Percentiles rank a stretch among this genome's conserved stretches.
Conservation (phyloP, 352 stramenopile species). For the Saprolegnia diclina region DNA sequence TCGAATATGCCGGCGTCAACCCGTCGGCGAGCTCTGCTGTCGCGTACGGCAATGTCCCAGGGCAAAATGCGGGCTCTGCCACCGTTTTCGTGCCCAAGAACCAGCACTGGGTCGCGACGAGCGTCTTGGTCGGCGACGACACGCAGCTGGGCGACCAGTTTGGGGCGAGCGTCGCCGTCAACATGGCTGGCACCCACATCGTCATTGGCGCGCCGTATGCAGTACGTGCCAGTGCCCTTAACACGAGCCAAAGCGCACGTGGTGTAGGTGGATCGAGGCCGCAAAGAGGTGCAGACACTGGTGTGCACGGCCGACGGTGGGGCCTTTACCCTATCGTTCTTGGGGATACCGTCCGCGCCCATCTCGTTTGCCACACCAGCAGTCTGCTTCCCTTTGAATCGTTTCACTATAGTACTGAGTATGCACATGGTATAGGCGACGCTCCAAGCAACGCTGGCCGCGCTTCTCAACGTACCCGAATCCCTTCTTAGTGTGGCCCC, state of each 20-base stretch:
- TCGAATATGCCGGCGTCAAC: constrained; percentile 24
- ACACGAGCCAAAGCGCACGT: neutral
- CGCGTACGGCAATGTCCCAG: constrained; percentile 30
- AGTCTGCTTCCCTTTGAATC: constrained; percentile 1
- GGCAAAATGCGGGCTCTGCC: constrained; percentile 48
- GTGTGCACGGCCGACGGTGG: constrained; percentile 69
- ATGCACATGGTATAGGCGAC: constrained; percentile 30
- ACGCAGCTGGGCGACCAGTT: constrained; percentile 65
- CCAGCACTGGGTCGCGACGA: constrained; percentile 74
- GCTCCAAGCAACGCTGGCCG: constrained; percentile 47
- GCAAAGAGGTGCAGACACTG: constrained; percentile 66
- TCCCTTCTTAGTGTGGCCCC: constrained; percentile 50
- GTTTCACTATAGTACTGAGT: neutral
- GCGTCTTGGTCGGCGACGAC: constrained; percentile 46
- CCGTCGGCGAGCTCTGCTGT: constrained; percentile 11
- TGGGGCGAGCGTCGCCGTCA: constrained; percentile 62
- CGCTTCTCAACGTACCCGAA: constrained; percentile 49
- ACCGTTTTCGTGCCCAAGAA: constrained; percentile 58
- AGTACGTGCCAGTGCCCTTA: neutral
- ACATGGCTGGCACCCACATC: constrained; percentile 33
- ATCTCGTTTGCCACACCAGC: constrained; percentile 52
- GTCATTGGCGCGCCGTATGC: constrained; percentile 54
- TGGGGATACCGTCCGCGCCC: constrained; percentile 41
- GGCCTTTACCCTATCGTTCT: constrained; percentile 59
- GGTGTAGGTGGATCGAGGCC: constrained; percentile 6